Base-by-base conservation (phyloP, 176 grass and related monocot species). In the Oryza meridionalis region DNA sequence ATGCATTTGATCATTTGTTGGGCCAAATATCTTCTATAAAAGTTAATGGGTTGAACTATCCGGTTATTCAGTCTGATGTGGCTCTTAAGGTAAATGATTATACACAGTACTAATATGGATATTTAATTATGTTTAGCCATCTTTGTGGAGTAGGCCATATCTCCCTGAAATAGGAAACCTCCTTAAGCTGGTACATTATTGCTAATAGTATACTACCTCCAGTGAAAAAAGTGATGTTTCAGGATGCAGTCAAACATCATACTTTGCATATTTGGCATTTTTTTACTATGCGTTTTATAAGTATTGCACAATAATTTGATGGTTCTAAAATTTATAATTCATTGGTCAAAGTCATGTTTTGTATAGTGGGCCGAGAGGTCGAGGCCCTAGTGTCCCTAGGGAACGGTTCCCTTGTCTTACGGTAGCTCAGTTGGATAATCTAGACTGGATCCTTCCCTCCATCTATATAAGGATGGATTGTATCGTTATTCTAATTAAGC, bases 21-120 rank as follows among this genome's bases (percentile, higher is more conserved):
- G 69, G 86, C 50, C 92, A 98, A 32, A 90, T 98, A 70, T 98
- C 92, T 86, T 86, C 82, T 3, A 64, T 90, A 67, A 95, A 98
- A 92, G 50, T 79, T 58, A 79, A 74, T 79, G 87, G 85, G 22
- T 81, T 93, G 59, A 91, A 73, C 50, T 86, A 69, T 83, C 89
- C 89, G 17, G 73, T 92, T 73, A 70, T 98, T 91, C 76, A 86
- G 82, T 82, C 96, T 66, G 96, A 98, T 58, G 73, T 79, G 58
- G 89, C 92, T 77, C 80, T 91, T 77, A 95, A 95, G 96, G 96
- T 98, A 92, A 72, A 73, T 22, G 80, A 70, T 82, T 81, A 72
- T 65, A 55, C 25, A 67, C 50, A 24, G 40, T 46, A 26, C 64
- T 65, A 24, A 31, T 87, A 67, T 40, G 2, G 16, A 69, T 71